These are phyloP conservation scores for Nicotiana rustica DNA, from an alignment of 305 asterid species.

Conservation along the genomic window DNA sequence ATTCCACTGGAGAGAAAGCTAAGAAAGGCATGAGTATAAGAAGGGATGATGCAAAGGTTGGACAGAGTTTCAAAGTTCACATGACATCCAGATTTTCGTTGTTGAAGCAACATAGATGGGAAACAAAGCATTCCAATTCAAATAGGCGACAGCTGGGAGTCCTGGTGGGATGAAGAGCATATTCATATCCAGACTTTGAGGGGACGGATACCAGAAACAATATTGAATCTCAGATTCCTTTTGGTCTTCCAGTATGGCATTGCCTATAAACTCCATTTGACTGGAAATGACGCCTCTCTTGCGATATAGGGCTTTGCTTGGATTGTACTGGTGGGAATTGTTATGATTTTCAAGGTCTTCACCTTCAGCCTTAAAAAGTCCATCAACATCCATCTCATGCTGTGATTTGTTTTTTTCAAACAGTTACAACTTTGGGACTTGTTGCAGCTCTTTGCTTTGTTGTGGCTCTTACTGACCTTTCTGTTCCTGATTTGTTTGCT, in stretches of 20 bases:
- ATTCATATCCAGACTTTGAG: conserved; percentile 91
- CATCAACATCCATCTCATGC: conserved; percentile 86
- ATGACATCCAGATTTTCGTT: no score
- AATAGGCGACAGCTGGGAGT: conserved; percentile 91
- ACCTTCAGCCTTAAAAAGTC: conserved; percentile 83
- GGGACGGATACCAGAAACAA: conserved; percentile 96
- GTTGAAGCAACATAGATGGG: no score
- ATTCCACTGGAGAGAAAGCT: no score
- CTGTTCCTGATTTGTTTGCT: conserved; percentile 86
- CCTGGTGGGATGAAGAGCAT: conserved; percentile 99
- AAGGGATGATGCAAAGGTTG: no score
- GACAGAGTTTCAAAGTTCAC: no score
- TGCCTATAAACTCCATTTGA: conserved; percentile 89
- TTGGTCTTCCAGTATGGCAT: conserved; percentile 92
- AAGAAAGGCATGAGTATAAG: no score
- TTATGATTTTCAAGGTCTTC: conserved; percentile 91
- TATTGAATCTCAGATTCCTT: conserved; percentile 86
- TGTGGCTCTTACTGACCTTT: conserved; percentile 68
- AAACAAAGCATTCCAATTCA: no score
- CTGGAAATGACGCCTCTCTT: conserved; percentile 75
- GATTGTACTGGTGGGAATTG: conserved; percentile 84
- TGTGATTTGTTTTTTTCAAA: conserved; percentile 80
- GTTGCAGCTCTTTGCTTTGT: conserved; percentile 81
- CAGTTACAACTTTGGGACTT: conserved; percentile 82
- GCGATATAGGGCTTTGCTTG: conserved; percentile 97